Conservation (phyloP, 2,329 filamentous ascomycete species). For the Cryphonectria naterciae region DNA sequence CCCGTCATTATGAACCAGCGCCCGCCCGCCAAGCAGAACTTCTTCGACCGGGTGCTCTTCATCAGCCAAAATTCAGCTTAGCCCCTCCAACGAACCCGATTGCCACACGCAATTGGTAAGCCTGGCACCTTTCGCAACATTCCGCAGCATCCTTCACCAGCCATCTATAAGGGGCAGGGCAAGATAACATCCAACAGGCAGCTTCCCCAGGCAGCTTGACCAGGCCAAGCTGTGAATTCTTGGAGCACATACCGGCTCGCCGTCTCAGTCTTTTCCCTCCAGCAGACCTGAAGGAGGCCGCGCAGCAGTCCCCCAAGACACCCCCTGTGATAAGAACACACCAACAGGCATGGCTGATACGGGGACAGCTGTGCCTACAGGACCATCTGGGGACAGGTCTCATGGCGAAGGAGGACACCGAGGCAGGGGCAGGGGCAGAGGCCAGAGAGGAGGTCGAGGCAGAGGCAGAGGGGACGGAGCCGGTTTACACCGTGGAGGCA, state of each 20-base stretch:
- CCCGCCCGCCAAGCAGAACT: neutral
- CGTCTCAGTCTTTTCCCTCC: neutral
- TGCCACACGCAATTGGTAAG: neutral
- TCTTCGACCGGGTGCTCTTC: neutral
- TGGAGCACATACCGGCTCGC: neutral
- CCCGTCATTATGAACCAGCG: constrained; percentile 12
- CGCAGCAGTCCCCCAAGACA: neutral
- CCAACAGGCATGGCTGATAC: constrained; percentile 23
- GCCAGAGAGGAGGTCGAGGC: constrained; percentile 47
- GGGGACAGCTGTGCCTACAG: constrained; percentile 27
- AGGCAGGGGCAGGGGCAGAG: constrained; percentile 49
- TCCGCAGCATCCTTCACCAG: neutral
- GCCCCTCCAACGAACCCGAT: neutral
- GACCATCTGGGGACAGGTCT: constrained; percentile 32
- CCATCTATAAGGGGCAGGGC: neutral
- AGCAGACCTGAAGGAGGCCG: neutral
- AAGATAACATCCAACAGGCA: neutral
- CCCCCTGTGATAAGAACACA: neutral
- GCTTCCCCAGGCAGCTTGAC: neutral
- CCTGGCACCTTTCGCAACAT: neutral
- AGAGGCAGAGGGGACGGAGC: constrained; percentile 41
- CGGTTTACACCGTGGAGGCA: constrained; percentile 42
- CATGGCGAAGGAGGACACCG: constrained; percentile 41
- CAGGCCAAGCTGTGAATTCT: neutral
- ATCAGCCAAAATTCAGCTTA: constrained; percentile 7